Percentiles rank a stretch among this genome's conserved stretches.
phyloP scores from a whole-genome alignment of 331 rosid genomes.

The Quercus tomentella region DNA sequence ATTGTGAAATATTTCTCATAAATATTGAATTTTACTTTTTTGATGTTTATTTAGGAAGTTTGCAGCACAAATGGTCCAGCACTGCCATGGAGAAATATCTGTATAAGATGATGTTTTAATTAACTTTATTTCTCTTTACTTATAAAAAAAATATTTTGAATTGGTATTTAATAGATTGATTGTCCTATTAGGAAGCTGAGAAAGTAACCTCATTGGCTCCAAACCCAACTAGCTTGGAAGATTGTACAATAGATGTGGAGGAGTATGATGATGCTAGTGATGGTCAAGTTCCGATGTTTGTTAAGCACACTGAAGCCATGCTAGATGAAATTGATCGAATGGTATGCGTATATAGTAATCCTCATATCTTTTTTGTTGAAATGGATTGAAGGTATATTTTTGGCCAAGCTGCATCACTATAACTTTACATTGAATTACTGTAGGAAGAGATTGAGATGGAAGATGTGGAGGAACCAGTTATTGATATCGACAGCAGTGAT shows the following conservation, averaged over 20 bases:
- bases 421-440: background rate
- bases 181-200: conserved; percentile 22
- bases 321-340: conserved; percentile 66
- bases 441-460: conserved; percentile 81
- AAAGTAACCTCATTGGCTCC: conserved; percentile 23
- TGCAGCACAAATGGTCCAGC: conserved; percentile 36
- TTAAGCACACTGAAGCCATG: conserved; percentile 72
- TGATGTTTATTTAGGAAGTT: conserved; percentile 28
- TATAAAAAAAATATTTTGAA: background rate
- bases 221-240: conserved; percentile 25
- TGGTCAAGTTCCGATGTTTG: conserved; percentile 53
- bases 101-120: conserved; percentile 2
- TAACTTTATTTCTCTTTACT: background rate
- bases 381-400: background rate
- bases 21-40: background rate
- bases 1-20: background rate
- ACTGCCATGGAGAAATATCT: conserved; percentile 30
- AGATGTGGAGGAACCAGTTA: conserved; percentile 48
- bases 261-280: conserved; percentile 33
- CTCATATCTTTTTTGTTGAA: background rate
- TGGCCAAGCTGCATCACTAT: background rate
- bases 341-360: conserved; percentile 25
- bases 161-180: background rate
- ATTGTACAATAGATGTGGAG: conserved; percentile 33
- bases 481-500: conserved; percentile 57